Conservation (phyloP, 192 early-diverging fungal genomes). For the Coemansia sp. region DNA sequence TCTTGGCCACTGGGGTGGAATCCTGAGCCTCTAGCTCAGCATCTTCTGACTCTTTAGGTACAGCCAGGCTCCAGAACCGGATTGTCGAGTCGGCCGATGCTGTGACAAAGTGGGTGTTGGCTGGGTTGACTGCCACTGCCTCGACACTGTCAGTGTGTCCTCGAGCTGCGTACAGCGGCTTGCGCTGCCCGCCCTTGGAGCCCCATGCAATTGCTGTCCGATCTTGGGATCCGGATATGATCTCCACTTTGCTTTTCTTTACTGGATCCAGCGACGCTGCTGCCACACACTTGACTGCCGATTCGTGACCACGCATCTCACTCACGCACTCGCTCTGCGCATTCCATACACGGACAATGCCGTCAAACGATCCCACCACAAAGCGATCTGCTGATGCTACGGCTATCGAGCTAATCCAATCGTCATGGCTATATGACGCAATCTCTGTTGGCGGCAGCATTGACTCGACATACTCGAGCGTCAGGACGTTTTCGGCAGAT, state of each 20-base stretch:
- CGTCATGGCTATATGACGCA: constrained; percentile 84
- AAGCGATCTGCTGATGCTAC: constrained; percentile 42
- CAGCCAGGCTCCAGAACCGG: constrained; percentile 73
- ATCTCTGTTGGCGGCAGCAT: constrained; percentile 81
- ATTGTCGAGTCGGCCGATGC: constrained; percentile 78
- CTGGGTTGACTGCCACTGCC: constrained; percentile 62
- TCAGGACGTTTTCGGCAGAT: constrained; percentile 75
- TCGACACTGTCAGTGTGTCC: constrained; percentile 84
- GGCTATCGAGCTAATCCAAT: constrained; percentile 86
- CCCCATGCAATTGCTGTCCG: constrained; percentile 69
- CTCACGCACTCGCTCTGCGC: constrained; percentile 66
- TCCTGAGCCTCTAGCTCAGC: constrained; percentile 12
- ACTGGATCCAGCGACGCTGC: constrained; percentile 42
- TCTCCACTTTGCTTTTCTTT: constrained; percentile 50
- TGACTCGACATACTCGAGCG: constrained; percentile 90
- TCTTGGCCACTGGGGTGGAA: constrained; percentile 32
- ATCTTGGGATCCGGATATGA: constrained; percentile 66
- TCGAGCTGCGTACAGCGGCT: constrained; percentile 65
- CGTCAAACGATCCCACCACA: constrained; percentile 84
- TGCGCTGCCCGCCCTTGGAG: constrained; percentile 33
- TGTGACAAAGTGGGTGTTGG: constrained; percentile 54
- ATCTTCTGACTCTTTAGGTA: constrained; percentile 55
- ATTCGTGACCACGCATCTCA: constrained; percentile 67
- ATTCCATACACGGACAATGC: constrained; percentile 80
- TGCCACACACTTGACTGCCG: constrained; percentile 75